Evolutionary conservation across 163 green algal species (phyloP).

Genomic region (Coccomyxa subellipsoidea): DNA sequence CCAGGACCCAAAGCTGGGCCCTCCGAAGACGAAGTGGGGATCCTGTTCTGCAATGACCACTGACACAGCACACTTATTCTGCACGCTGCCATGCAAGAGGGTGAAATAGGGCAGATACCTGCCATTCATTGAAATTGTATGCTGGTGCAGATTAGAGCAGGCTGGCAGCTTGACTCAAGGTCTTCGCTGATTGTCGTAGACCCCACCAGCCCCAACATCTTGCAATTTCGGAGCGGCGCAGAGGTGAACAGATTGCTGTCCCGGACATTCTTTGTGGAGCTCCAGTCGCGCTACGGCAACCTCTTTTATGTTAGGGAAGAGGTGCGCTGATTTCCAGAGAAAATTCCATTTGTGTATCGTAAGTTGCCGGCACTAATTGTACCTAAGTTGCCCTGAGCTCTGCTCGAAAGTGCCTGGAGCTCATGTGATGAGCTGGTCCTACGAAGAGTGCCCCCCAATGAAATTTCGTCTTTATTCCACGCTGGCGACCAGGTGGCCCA

Average conservation of each 20-base stretch:
- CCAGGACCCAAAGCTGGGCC: slow-evolving; percentile 23
- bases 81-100: no score
- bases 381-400: no score
- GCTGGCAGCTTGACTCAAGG: slow-evolving; percentile 31
- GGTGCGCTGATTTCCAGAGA: not conserved
- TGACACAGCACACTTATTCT: no score
- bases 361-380: not conserved
- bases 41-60: not conserved
- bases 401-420: no score
- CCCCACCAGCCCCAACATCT: slow-evolving; percentile 37
- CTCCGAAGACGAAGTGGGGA: slow-evolving; percentile 23
- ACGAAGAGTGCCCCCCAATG: no score
- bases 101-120: no score
- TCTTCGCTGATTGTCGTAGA: slow-evolving; percentile 42
- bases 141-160: slow-evolving; percentile 17
- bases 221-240: slow-evolving; percentile 35
- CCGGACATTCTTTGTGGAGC: slow-evolving; percentile 25
- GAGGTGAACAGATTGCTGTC: slow-evolving; percentile 22
- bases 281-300: slow-evolving; percentile 44
- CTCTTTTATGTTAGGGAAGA: slow-evolving; percentile 41
- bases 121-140: not conserved
- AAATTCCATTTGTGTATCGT: no score
- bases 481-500: no score
- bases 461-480: no score
- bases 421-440: no score